phyloP scores from a whole-genome alignment of 2,329 filamentous ascomycete genomes.

The Colletotrichum sp. region DNA sequence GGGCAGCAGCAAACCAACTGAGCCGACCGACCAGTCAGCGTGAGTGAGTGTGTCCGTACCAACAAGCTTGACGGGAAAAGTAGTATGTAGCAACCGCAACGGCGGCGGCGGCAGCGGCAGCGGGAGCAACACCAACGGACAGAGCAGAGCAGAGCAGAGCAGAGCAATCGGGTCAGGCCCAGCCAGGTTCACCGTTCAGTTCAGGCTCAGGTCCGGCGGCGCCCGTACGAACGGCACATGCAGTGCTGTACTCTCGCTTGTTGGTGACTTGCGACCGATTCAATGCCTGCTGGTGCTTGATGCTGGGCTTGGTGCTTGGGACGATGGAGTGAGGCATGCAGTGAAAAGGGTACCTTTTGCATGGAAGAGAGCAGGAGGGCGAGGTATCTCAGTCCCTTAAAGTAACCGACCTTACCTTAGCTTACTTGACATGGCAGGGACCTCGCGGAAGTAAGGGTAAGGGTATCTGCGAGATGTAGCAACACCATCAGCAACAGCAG shows the following conservation, averaged over 20 bases:
- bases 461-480: not conserved
- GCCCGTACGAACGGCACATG: slow-evolving; percentile 13
- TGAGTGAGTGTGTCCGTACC: not conserved
- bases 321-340: not conserved
- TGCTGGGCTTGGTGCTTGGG: not conserved
- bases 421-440: not conserved
- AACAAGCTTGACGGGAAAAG: not conserved
- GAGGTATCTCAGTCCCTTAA: not conserved
- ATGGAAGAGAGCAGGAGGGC: not conserved
- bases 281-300: not conserved
- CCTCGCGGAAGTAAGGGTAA: not conserved
- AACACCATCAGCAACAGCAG: not conserved
- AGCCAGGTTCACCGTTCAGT: not conserved
- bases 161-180: not conserved
- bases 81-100: not conserved
- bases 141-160: not conserved
- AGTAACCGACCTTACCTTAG: not conserved
- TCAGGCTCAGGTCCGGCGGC: slow-evolving; percentile 3
- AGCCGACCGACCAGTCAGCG: slow-evolving; percentile 2
- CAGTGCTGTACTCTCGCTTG: slow-evolving; percentile 4
- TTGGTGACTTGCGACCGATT: not conserved
- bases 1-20: not conserved
- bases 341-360: not conserved
- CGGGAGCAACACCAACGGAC: not conserved
- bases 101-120: not conserved